These are phyloP conservation scores for Parachlorella kessleri DNA, from an alignment of 139 green algal genomes.

Conservation along the genomic window DNA sequence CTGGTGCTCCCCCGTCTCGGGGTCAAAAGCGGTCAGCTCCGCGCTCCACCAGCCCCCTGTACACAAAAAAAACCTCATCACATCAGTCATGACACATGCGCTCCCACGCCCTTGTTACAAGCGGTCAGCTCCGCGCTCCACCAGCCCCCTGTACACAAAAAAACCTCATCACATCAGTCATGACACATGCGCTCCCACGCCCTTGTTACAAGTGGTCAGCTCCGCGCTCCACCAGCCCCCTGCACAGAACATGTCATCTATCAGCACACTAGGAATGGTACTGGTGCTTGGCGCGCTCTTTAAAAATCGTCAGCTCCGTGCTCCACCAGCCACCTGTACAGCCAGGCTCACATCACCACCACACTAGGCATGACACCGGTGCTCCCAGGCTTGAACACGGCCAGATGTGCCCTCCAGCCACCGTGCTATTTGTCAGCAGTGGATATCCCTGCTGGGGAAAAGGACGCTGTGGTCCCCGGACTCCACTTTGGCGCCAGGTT, in stretches of 20 bases:
- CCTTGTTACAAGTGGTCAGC: conserved; percentile 27
- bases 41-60: conserved; percentile 53
- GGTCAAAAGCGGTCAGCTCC: conserved; percentile 28
- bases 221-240: conserved; percentile 52
- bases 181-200: conserved; percentile 32
- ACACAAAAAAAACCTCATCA: too few species aligned
- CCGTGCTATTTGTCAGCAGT: too few species aligned
- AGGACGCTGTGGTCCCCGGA: too few species aligned
- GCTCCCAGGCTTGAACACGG: conserved; percentile 28
- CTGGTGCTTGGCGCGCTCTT: conserved; percentile 24
- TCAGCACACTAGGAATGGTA: too few species aligned
- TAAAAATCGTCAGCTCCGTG: conserved; percentile 34
- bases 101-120: conserved; percentile 14
- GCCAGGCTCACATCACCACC: too few species aligned
- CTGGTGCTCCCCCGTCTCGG: conserved; percentile 33
- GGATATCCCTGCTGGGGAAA: too few species aligned
- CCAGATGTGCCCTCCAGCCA: conserved; percentile 45
- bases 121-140: conserved; percentile 42
- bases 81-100: too few species aligned
- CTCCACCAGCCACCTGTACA: conserved; percentile 48
- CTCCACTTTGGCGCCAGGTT: too few species aligned
- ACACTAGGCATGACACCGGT: too few species aligned
- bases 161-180: too few species aligned
- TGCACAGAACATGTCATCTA: too few species aligned
- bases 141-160: conserved; percentile 40